Base-by-base conservation (phyloP, 2,329 filamentous ascomycete species). In the Claviceps fusiformis region DNA sequence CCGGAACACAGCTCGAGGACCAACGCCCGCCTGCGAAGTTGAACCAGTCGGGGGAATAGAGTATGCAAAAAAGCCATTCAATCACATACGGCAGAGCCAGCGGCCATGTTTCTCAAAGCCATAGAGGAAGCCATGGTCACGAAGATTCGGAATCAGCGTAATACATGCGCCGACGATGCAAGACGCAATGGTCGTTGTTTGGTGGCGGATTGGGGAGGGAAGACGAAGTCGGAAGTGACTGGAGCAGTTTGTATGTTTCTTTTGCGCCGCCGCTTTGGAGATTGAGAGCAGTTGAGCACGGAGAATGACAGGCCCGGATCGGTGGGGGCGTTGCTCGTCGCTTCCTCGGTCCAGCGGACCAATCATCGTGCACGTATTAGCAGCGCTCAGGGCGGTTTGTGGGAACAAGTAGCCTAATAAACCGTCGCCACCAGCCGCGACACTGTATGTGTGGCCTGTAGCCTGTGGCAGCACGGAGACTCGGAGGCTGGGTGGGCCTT, bases 81-180 rank as follows among this genome's bases (percentile, higher is more conserved):
- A 50, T 48, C 27, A 78, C 80, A 68, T 67, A 83, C 80, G 64
- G 78, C 70, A 71, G 79, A 73, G 68, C 73, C 73, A 65, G 74
- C 68, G 67, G 76, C 73, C 66, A 83, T 70, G 70, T 78, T 79
- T 71, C 80, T 79, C 76, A 82, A 73, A 68, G 79, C 79, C 75
- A 83, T 81, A 72, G 79, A 79, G 69, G 80, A 81, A 71, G 81
- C 79, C 74, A 79, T 83, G 64, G 59, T 71, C 63, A 65, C 62
- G 62, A 60, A 59, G 57, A 61, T 55, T 59, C 60, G 59, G 58
- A 61, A 61, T 64, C 60, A 62, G 62, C 61, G 65, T 62, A 59
- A 62, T 64, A 63, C 67, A 67, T 69, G 62, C 63, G 63, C 64
- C 60, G 53, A 53, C 33, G 58, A 55, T 57, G n/a, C 15, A 19